Evolutionary conservation across 495 filamentous ascomycete genomes (phyloP).

Genomic region (Tuber aestivum): DNA sequence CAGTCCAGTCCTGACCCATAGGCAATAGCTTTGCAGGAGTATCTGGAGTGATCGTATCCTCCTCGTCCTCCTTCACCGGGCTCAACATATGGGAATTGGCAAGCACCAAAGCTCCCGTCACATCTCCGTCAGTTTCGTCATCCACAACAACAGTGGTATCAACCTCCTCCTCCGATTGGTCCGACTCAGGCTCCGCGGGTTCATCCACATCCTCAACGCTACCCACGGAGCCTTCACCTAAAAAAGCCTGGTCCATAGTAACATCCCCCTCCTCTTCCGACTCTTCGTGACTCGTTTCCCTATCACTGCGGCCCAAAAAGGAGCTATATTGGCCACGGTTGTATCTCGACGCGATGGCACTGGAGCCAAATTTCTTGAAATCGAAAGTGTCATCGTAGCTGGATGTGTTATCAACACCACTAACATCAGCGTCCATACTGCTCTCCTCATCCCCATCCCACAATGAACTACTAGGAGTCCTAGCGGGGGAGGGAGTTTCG

Average conservation of each 20-base stretch:
- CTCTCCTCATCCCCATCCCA: constrained; percentile 35
- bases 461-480: constrained; percentile 25
- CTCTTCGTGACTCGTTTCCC: constrained; percentile 51
- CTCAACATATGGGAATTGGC: constrained; percentile 41
- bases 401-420: constrained; percentile 44
- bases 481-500: constrained; percentile 28
- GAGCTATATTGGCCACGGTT: constrained; percentile 66
- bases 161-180: constrained; percentile 55
- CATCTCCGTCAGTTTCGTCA: constrained; percentile 62
- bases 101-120: constrained; percentile 58
- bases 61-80: constrained; percentile 4
- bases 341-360: constrained; percentile 12
- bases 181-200: constrained; percentile 58
- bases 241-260: constrained; percentile 64
- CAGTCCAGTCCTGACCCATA: constrained; percentile 69
- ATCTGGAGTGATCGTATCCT: constrained; percentile 12
- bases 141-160: constrained; percentile 47
- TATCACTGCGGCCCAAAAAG: constrained; percentile 48
- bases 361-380: constrained; percentile 55
- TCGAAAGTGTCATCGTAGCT: constrained; percentile 75
- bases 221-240: constrained; percentile 80
- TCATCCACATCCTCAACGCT: constrained; percentile 64
- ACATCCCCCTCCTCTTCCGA: constrained; percentile 48
- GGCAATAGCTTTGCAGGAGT: constrained; percentile 43
- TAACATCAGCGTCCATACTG: constrained; percentile 40